A percentile compares a stretch with the other conserved stretches of the same genome.
Conservation (phyloP, 2,329 filamentous ascomycete genomes). For the Penicillium nordicum region DNA sequence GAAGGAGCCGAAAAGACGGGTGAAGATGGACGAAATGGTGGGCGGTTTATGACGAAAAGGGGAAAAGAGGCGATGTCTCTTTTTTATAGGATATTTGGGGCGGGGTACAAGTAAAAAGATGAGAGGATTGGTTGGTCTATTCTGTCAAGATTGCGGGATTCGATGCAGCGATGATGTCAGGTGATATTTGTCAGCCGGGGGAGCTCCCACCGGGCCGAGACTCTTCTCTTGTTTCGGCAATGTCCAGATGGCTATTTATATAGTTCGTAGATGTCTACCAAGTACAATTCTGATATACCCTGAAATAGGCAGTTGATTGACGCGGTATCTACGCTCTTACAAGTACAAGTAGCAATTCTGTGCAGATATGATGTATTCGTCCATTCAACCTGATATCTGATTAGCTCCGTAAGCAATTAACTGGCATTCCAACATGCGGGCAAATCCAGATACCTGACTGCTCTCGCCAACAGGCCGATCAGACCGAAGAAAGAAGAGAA, state of each 20-base stretch:
- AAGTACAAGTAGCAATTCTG: background rate
- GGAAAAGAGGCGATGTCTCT: constrained; percentile 31
- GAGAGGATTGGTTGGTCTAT: background rate
- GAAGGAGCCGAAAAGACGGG: constrained; percentile 65
- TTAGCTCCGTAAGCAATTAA: background rate
- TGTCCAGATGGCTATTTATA: background rate
- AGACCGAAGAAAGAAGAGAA: constrained; percentile 4
- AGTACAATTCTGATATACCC: background rate
- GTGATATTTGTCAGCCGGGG: constrained; percentile 20
- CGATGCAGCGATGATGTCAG: constrained; percentile 20
- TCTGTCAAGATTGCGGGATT: constrained; percentile 9
- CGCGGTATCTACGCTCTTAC: background rate
- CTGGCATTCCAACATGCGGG: background rate
- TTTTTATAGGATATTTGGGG: constrained; percentile 7
- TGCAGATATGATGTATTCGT: constrained; percentile 1
- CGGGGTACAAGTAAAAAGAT: background rate
- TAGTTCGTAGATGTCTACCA: background rate
- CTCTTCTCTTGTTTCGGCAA: background rate
- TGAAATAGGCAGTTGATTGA: background rate
- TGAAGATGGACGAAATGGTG: constrained; percentile 66
- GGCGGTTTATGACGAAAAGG: constrained; percentile 25
- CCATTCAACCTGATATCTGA: constrained; percentile 1
- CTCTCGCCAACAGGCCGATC: background rate
- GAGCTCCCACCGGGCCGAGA: background rate
- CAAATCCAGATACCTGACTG: background rate